Conservation (phyloP, 106 monocot genomes). For the Posidonia australis region DNA sequence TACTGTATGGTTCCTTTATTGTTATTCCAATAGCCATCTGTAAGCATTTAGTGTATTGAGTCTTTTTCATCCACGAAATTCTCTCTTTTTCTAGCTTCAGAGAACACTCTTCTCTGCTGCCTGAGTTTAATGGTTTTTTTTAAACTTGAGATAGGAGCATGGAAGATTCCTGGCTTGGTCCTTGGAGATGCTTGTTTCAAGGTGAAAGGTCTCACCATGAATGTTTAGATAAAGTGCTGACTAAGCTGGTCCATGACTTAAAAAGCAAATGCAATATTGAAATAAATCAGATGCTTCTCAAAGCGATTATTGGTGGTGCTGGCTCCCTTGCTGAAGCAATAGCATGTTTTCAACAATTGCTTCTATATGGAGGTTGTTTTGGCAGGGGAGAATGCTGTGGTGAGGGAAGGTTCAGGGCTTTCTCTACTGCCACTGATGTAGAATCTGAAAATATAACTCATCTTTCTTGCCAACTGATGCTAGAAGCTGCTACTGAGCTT, state of each 20-base stretch:
- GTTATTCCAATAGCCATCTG: background rate
- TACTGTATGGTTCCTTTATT: background rate
- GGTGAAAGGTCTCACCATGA: conserved; percentile 29
- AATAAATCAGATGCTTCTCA: conserved; percentile 30
- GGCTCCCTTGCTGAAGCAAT: conserved; percentile 35
- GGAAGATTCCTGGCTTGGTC: conserved; percentile 84
- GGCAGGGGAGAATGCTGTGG: conserved; percentile 58
- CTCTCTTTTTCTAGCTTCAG: background rate
- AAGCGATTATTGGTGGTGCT: conserved; percentile 42
- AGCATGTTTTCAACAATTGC: conserved; percentile 58
- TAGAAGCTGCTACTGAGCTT: conserved; percentile 17
- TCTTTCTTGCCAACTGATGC: conserved; percentile 15
- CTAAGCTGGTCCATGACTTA: conserved; percentile 27
- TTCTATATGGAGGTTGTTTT: conserved; percentile 52
- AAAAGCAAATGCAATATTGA: conserved; percentile 34
- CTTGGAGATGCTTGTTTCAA: conserved; percentile 81
- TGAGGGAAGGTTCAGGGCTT: conserved; percentile 43
- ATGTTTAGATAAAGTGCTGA: conserved; percentile 18
- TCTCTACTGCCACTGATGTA: conserved; percentile 20
- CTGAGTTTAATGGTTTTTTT: conserved; percentile 1
- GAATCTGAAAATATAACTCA: conserved; percentile 15
- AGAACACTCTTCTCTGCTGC: background rate
- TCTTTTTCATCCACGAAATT: background rate
- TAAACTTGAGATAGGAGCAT: conserved; percentile 44
- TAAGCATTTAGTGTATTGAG: no score